These are phyloP conservation scores for Ascochyta fabae DNA, from an alignment of 2,329 filamentous ascomycete genomes.

Conservation along the genomic window DNA sequence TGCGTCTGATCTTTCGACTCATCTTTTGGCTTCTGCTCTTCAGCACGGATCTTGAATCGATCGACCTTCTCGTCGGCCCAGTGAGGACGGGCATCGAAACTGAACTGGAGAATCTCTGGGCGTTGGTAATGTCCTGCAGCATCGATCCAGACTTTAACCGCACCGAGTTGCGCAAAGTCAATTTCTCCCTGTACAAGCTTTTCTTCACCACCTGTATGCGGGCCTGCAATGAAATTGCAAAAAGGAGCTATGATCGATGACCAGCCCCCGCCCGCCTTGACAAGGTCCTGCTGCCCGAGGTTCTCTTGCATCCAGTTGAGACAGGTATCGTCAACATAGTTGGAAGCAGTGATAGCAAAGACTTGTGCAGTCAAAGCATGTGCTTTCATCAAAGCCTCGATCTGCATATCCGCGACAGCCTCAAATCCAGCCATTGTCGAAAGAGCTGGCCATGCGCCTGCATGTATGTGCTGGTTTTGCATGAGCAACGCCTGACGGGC, in stretches of 20 bases:
- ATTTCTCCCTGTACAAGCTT: conserved; percentile 45
- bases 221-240: conserved; percentile 44
- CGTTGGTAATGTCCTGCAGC: conserved; percentile 46
- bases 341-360: conserved; percentile 53
- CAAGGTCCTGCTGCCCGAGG: conserved; percentile 42
- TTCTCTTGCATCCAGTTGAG: conserved; percentile 51
- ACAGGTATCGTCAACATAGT: conserved; percentile 53
- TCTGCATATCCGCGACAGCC: conserved; percentile 51
- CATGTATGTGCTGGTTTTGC: conserved; percentile 47
- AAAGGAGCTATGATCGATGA: conserved; percentile 46
- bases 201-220: conserved; percentile 43
- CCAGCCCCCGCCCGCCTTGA: conserved; percentile 48
- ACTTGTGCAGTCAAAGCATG: conserved; percentile 55
- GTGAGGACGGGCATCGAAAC: conserved; percentile 34
- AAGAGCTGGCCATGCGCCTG: conserved; percentile 49
- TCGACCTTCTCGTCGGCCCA: conserved; percentile 44
- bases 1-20: conserved; percentile 15
- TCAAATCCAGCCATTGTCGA: conserved; percentile 51
- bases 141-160: conserved; percentile 50
- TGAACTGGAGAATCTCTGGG: conserved; percentile 46
- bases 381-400: conserved; percentile 56
- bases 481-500: conserved; percentile 46
- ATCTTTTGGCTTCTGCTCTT: conserved; percentile 20
- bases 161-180: conserved; percentile 41
- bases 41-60: conserved; percentile 24